These are phyloP conservation scores for Botrytis deweyae DNA, from an alignment of 2,329 filamentous ascomycete genomes.

Conservation along the genomic window DNA sequence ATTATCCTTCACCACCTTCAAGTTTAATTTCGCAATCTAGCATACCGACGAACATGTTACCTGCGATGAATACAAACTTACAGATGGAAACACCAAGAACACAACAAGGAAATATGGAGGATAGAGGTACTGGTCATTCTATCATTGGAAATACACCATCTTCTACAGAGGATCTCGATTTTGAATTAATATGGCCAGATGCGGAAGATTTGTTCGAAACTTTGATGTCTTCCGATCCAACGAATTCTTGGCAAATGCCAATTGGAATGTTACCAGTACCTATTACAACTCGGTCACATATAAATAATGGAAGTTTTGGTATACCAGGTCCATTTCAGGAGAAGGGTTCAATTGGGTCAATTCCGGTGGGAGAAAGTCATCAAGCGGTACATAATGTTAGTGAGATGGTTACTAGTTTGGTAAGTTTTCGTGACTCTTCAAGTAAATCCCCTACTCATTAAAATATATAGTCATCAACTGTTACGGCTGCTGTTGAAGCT, in stretches of 20 bases:
- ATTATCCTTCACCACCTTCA: conserved; percentile 29
- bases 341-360: conserved; percentile 41
- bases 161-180: conserved; percentile 36
- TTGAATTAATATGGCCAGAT: conserved; percentile 47
- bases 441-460: background rate
- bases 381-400: conserved; percentile 47
- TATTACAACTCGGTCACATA: conserved; percentile 40
- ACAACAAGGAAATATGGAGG: background rate
- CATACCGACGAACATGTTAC: conserved; percentile 13
- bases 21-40: conserved; percentile 20
- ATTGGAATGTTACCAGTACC: conserved; percentile 45
- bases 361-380: conserved; percentile 45
- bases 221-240: conserved; percentile 44
- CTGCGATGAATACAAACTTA: conserved; percentile 9
- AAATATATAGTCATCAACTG: conserved; percentile 43
- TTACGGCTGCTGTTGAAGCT: conserved; percentile 46
- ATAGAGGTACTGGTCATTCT: background rate
- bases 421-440: conserved; percentile 33
- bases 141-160: conserved; percentile 19
- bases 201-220: conserved; percentile 47
- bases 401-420: conserved; percentile 45
- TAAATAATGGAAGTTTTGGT: conserved; percentile 33
- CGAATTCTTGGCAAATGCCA: conserved; percentile 46
- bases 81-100: conserved; percentile 11
- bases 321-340: conserved; percentile 43